These are phyloP conservation scores for Microbotryum silenes-acaulis DNA, from an alignment of 1,284 basidiomycete genomes.

Conservation along the genomic window DNA sequence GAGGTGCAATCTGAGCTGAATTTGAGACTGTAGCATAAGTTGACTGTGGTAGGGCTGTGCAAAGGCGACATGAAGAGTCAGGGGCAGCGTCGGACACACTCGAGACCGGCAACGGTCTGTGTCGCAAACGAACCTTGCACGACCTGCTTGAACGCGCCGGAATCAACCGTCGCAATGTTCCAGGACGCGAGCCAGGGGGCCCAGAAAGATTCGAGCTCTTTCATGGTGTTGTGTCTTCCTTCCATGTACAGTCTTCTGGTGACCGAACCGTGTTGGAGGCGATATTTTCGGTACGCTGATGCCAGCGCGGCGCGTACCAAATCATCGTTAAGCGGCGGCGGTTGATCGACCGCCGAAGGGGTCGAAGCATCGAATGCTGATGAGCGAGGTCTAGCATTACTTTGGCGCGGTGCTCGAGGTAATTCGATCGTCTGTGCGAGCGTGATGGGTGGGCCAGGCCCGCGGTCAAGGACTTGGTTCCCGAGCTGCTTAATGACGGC, in stretches of 20 bases:
- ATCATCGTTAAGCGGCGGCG: slow-evolving; percentile 13
- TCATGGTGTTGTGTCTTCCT: background rate
- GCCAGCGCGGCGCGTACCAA: slow-evolving; percentile 8
- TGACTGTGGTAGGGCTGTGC: background rate
- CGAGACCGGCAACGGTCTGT: background rate
- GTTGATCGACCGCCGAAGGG: background rate
- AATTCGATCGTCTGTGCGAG: slow-evolving; percentile 14
- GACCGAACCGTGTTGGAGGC: slow-evolving; percentile 7
- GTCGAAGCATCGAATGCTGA: background rate
- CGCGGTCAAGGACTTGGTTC: background rate
- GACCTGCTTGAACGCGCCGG: slow-evolving; percentile 4
- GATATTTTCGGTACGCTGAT: slow-evolving; percentile 7
- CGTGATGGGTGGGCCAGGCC: background rate
- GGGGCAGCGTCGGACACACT: background rate
- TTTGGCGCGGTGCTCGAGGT: slow-evolving; percentile 7
- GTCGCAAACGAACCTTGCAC: slow-evolving; percentile 3
- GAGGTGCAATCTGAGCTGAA: slow-evolving; percentile 15
- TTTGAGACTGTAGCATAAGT: background rate
- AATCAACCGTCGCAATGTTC: background rate
- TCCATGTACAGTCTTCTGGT: background rate
- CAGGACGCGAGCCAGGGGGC: slow-evolving; percentile 3
- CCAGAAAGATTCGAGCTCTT: slow-evolving; percentile 9
- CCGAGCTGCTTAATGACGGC: background rate
- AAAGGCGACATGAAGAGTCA: background rate
- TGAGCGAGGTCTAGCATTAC: background rate